These are phyloP conservation scores for Cornus kousa DNA, from an alignment of 148 eudicot genomes.

Conservation along the genomic window DNA sequence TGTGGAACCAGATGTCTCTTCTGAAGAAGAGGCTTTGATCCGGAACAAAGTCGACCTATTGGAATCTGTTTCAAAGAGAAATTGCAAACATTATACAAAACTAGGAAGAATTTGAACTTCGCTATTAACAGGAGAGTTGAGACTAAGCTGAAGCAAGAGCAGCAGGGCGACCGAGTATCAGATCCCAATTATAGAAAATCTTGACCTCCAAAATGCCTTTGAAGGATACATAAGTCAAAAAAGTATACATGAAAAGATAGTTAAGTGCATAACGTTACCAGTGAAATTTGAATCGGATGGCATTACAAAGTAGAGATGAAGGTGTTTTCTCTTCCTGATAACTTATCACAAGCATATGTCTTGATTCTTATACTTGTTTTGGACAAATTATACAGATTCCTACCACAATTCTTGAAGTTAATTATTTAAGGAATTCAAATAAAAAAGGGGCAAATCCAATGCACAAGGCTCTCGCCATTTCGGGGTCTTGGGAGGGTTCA, in stretches of 20 bases:
- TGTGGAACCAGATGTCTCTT: constrained; percentile 34
- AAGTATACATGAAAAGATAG: too few species aligned
- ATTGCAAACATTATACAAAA: neutral
- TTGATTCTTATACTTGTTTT: too few species aligned
- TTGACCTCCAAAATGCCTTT: neutral
- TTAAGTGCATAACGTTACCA: neutral
- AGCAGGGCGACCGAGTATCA: too few species aligned
- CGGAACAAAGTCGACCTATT: constrained; percentile 37
- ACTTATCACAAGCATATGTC: neutral
- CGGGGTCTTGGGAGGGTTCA: neutral
- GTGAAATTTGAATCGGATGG: neutral
- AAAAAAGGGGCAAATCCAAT: too few species aligned
- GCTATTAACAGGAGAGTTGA: neutral
- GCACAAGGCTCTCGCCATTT: too few species aligned
- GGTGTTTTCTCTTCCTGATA: neutral
- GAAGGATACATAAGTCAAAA: neutral
- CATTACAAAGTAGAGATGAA: neutral
- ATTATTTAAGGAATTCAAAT: neutral
- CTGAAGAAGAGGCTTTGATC: constrained; percentile 44
- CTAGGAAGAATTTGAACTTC: neutral
- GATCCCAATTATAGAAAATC: too few species aligned
- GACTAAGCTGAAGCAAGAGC: neutral
- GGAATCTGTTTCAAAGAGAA: constrained; percentile 28
- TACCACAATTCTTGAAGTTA: neutral
- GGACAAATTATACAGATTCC: neutral